Percentiles rank a stretch among this genome's conserved stretches.
These are phyloP conservation scores for Komagataea norvegica DNA, from an alignment of 1,139 yeast genomes.

Conservation along the genomic window DNA sequence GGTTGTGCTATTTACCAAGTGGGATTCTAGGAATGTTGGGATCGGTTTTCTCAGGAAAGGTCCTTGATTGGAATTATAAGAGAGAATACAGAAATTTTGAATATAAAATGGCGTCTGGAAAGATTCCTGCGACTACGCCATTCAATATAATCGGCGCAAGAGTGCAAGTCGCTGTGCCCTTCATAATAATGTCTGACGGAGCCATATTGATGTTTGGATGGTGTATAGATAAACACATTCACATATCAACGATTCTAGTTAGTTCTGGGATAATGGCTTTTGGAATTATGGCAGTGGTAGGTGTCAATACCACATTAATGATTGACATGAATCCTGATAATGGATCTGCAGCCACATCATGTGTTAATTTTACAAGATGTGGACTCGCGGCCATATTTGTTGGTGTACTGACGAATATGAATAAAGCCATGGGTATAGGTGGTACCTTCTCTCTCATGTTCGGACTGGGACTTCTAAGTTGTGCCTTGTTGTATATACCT, in stretches of 20 bases:
- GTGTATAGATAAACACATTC: slow-evolving; percentile 49
- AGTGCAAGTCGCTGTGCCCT: slow-evolving; percentile 37
- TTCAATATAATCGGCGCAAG: slow-evolving; percentile 48
- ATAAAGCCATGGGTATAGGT: slow-evolving; percentile 47
- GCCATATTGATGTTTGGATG: slow-evolving; percentile 58
- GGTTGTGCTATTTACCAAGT: slow-evolving; percentile 57
- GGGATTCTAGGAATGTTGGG: slow-evolving; percentile 58
- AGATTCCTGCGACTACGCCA: slow-evolving; percentile 26
- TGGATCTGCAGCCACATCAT: slow-evolving; percentile 58
- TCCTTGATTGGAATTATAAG: slow-evolving; percentile 43
- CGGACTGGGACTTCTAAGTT: slow-evolving; percentile 30
- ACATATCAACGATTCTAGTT: slow-evolving; percentile 52
- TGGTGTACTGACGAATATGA: slow-evolving; percentile 59
- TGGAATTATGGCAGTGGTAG: slow-evolving; percentile 47
- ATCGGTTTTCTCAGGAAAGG: slow-evolving; percentile 42
- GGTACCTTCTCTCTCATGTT: slow-evolving; percentile 60
- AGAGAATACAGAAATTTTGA: slow-evolving; percentile 19
- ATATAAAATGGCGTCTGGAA: slow-evolving; percentile 4
- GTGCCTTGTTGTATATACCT: slow-evolving; percentile 23
- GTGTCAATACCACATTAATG: slow-evolving; percentile 48
- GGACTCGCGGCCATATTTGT: slow-evolving; percentile 56
- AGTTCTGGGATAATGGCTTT: slow-evolving; percentile 50
- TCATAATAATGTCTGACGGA: slow-evolving; percentile 34
- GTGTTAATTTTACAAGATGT: slow-evolving; percentile 59
- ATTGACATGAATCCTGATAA: slow-evolving; percentile 58